Percentiles rank a stretch among this genome's conserved stretches.
These are phyloP conservation scores for Ogataea trehaloabstinens DNA, from an alignment of 805 yeast genomes.

Conservation along the genomic window DNA sequence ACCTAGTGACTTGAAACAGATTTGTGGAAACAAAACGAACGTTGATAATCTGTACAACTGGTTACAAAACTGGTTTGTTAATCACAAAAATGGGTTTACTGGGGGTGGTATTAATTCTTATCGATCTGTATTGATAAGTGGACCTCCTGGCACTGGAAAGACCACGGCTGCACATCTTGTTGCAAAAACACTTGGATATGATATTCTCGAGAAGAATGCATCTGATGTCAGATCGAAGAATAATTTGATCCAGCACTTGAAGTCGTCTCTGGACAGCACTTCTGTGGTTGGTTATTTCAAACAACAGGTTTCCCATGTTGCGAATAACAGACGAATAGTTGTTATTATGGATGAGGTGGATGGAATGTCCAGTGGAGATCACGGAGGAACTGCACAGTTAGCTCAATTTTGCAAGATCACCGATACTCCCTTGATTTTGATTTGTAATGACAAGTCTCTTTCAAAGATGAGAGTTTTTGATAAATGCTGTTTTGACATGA, in stretches of 20 bases:
- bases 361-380: constrained; percentile 98
- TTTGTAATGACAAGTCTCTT: constrained; percentile 87
- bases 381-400: constrained; percentile 96
- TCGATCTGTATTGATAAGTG: constrained; percentile 83
- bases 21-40: constrained; percentile 87
- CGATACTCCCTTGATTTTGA: constrained; percentile 83
- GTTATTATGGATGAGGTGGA: constrained; percentile 98
- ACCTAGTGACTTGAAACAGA: constrained; percentile 68
- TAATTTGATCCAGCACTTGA: constrained; percentile 64
- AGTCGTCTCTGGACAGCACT: constrained; percentile 72
- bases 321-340: constrained; percentile 56
- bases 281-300: constrained; percentile 79
- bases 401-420: constrained; percentile 85
- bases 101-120: constrained; percentile 63
- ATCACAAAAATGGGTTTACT: constrained; percentile 56
- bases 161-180: constrained; percentile 79
- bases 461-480: constrained; percentile 98
- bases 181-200: constrained; percentile 68
- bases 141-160: constrained; percentile 86
- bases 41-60: constrained; percentile 66
- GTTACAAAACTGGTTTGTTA: constrained; percentile 73
- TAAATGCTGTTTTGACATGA: constrained; percentile 70
- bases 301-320: constrained; percentile 20
- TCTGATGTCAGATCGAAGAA: constrained; percentile 88
- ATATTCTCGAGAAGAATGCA: constrained; percentile 75